These are phyloP conservation scores for Arthrobotrys megalospora DNA, from an alignment of 2,329 filamentous ascomycete genomes.

Conservation along the genomic window DNA sequence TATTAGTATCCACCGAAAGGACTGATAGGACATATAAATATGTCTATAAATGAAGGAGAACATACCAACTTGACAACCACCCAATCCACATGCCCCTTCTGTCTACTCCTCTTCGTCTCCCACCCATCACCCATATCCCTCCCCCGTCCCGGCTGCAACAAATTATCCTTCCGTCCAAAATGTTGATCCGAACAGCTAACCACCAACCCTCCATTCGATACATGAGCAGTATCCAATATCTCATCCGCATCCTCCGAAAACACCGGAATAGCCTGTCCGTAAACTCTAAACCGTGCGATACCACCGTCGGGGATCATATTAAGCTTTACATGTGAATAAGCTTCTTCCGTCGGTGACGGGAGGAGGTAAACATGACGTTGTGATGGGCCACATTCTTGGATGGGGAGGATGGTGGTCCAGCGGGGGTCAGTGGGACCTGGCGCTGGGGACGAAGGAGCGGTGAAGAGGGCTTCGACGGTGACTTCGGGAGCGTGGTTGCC, in stretches of 20 bases:
- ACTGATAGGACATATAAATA: neutral
- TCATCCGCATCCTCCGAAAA: conserved; percentile 78
- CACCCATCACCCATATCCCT: conserved; percentile 91
- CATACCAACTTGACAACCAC: conserved; percentile 77
- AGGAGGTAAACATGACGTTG: conserved; percentile 82
- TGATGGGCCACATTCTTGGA: conserved; percentile 80
- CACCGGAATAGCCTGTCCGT: conserved; percentile 81
- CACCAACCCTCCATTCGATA: conserved; percentile 83
- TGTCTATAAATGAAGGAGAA: conserved; percentile 19
- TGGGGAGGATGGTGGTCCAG: conserved; percentile 81
- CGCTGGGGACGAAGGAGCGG: conserved; percentile 73
- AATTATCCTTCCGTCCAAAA: conserved; percentile 84
- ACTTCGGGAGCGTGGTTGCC: conserved; percentile 86
- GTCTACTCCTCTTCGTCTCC: conserved; percentile 84
- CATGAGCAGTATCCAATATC: conserved; percentile 82
- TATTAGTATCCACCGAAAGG: neutral
- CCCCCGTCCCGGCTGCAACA: conserved; percentile 82
- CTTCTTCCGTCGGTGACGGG: conserved; percentile 73
- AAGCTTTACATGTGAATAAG: conserved; percentile 83
- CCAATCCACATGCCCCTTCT: conserved; percentile 83
- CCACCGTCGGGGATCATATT: conserved; percentile 91
- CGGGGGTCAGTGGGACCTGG: conserved; percentile 62
- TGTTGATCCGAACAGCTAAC: conserved; percentile 85
- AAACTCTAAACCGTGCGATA: conserved; percentile 84
- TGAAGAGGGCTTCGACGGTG: conserved; percentile 83